These are phyloP conservation scores for Dioscorea alata DNA, from an alignment of 106 monocot species.

Conservation along the genomic window DNA sequence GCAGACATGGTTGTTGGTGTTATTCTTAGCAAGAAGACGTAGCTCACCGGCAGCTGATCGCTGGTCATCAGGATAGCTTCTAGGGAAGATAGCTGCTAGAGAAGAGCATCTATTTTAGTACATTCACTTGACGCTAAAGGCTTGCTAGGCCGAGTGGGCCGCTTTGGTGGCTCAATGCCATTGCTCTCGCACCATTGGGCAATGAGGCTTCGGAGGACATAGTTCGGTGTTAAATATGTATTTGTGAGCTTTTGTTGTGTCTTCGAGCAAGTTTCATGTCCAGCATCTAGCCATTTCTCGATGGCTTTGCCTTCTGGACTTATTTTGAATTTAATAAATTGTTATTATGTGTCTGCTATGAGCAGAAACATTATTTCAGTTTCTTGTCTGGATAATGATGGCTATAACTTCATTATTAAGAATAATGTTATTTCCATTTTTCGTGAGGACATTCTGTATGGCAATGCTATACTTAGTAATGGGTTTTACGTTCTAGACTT, in stretches of 20 bases:
- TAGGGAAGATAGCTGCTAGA: slow-evolving; percentile 38
- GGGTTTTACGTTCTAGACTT: too few relatives aligned
- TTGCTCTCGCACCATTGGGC: slow-evolving; percentile 87
- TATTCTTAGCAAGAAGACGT: slow-evolving; percentile 64
- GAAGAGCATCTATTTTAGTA: slow-evolving; percentile 37
- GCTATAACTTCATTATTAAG: too few relatives aligned
- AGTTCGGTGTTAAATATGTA: slow-evolving; percentile 77
- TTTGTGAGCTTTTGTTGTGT: slow-evolving; percentile 72
- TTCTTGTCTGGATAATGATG: too few relatives aligned
- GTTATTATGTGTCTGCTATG: too few relatives aligned
- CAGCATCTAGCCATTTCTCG: slow-evolving; percentile 79
- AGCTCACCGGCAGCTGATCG: slow-evolving; percentile 43
- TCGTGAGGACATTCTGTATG: too few relatives aligned
- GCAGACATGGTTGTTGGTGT: slow-evolving; percentile 55
- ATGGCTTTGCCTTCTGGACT: too few relatives aligned
- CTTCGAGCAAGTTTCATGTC: slow-evolving; percentile 89
- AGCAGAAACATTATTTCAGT: too few relatives aligned
- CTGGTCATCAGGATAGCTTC: slow-evolving; percentile 37
- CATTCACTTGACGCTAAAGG: slow-evolving; percentile 21
- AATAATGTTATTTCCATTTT: too few relatives aligned
- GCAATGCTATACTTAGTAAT: too few relatives aligned
- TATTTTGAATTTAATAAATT: too few relatives aligned
- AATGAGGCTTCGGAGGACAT: slow-evolving; percentile 84
- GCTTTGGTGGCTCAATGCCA: slow-evolving; percentile 76
- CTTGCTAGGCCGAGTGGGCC: slow-evolving; percentile 31